These are phyloP conservation scores for Zygosaccharomyces gambellarensis DNA, from an alignment of 805 yeast species.

Conservation along the genomic window DNA sequence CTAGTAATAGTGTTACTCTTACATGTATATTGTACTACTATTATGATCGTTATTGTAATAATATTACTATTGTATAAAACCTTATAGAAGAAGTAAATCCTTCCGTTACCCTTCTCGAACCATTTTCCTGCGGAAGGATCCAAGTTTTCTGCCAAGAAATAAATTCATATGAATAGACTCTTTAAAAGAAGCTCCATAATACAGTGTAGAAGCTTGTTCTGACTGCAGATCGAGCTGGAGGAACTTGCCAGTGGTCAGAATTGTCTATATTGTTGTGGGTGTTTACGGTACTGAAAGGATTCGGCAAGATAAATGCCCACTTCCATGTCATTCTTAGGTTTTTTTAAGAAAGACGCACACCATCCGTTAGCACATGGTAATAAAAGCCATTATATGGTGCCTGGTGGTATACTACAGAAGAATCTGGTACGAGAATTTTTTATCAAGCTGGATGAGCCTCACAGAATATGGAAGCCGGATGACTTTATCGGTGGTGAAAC, in stretches of 20 bases:
- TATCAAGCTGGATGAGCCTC: constrained; percentile 68
- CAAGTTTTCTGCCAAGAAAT: constrained; percentile 14
- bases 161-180: constrained; percentile 1
- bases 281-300: background rate
- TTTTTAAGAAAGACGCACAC: constrained; percentile 13
- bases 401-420: constrained; percentile 13
- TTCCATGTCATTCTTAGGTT: constrained; percentile 11
- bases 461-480: constrained; percentile 73
- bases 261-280: background rate
- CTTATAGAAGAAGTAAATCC: background rate
- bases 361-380: constrained; percentile 14
- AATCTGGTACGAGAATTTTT: constrained; percentile 58
- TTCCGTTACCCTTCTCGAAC: constrained; percentile 1
- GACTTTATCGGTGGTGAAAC: constrained; percentile 66
- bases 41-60: background rate
- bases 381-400: constrained; percentile 24
- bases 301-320: background rate
- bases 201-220: background rate
- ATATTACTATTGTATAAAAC: background rate
- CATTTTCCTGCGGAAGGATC: constrained; percentile 1
- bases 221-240: too few relatives aligned
- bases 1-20: background rate
- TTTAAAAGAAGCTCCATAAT: background rate
- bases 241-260: too few relatives aligned
- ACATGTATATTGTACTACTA: background rate